Conservation (phyloP, 2,329 filamentous ascomycete species). For the Alternaria burnsii region DNA sequence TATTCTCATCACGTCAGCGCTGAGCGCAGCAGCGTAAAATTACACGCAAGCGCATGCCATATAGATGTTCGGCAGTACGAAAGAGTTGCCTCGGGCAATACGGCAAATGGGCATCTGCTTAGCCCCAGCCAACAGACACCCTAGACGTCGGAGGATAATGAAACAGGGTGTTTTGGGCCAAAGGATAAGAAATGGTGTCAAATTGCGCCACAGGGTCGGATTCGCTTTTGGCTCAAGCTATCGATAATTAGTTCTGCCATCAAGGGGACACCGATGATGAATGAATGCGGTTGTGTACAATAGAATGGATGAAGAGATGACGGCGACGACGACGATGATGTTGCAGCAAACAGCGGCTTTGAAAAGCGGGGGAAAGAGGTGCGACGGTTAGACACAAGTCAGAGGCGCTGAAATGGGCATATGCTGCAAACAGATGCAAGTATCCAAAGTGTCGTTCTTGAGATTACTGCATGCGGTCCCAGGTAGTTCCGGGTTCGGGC, state of each 20-base stretch:
- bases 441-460: neutral
- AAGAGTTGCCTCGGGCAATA: neutral
- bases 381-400: neutral
- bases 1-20: neutral
- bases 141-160: conserved; percentile 22
- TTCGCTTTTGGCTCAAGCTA: neutral
- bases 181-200: neutral
- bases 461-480: neutral
- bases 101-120: neutral
- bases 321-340: neutral
- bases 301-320: neutral
- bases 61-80: neutral
- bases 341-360: neutral
- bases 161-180: conserved; percentile 1
- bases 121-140: neutral
- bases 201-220: neutral
- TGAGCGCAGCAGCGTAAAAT: neutral
- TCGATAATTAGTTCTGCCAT: neutral
- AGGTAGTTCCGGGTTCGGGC: neutral
- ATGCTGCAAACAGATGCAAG: conserved; percentile 1
- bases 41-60: neutral
- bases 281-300: neutral
- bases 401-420: neutral
- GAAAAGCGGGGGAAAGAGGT: neutral
- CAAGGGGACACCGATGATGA: neutral